Percentiles rank a stretch among this genome's conserved stretches.
Evolutionary conservation across 2,329 filamentous ascomycete species (phyloP).

Genomic region (Malbranchea cinnamomea): DNA sequence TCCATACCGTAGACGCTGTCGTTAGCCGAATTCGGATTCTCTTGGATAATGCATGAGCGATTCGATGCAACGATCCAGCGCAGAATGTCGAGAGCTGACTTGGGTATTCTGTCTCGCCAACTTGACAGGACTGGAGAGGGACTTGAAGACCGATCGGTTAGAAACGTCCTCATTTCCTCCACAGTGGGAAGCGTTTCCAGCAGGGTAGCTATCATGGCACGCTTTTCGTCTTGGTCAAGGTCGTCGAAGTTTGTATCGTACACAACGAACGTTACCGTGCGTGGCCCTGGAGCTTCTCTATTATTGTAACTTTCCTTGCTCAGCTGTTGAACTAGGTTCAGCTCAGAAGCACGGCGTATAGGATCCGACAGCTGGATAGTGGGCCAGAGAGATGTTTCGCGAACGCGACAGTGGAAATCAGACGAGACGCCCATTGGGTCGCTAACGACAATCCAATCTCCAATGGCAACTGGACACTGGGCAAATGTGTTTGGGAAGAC

Average conservation of each 20-base stretch:
- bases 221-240: constrained; percentile 16
- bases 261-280: constrained; percentile 12
- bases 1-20: constrained; percentile 48
- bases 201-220: constrained; percentile 18
- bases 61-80: constrained; percentile 88
- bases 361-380: constrained; percentile 24
- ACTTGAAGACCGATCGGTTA: constrained; percentile 22
- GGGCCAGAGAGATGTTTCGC: constrained; percentile 31
- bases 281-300: neutral
- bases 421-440: constrained; percentile 6
- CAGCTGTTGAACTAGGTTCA: neutral
- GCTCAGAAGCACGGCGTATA: constrained; percentile 7
- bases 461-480: constrained; percentile 25
- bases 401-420: constrained; percentile 35
- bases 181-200: constrained; percentile 27
- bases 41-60: constrained; percentile 68
- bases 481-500: constrained; percentile 20
- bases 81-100: constrained; percentile 52
- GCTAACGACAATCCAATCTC: constrained; percentile 39
- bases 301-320: neutral
- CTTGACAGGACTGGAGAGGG: constrained; percentile 29
- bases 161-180: constrained; percentile 29
- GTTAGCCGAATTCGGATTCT: constrained; percentile 31
- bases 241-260: constrained; percentile 29
- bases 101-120: constrained; percentile 48